A percentile compares a stretch with the other conserved stretches of the same genome.
Evolutionary conservation across 108 stramenopile species (phyloP).

Genomic region (Cyclotella atomus): DNA sequence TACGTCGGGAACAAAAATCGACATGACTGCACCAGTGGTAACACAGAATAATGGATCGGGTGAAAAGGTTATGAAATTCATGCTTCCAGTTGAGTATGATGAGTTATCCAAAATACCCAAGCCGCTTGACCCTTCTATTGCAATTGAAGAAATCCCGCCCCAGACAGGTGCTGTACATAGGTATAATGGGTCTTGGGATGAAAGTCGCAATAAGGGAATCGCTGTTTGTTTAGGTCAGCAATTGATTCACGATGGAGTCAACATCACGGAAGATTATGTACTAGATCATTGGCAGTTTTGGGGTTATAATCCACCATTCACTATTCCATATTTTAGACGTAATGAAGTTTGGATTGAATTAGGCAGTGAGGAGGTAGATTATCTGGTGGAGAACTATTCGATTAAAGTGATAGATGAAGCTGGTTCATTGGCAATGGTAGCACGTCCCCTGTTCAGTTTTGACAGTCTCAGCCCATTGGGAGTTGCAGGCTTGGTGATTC

Average conservation of each 20-base stretch:
- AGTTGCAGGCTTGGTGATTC: background rate
- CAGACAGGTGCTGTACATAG: slow-evolving; percentile 76
- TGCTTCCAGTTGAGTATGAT: slow-evolving; percentile 82
- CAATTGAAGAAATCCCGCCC: slow-evolving; percentile 63
- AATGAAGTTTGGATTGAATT: slow-evolving; percentile 89
- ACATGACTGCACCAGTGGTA: slow-evolving; percentile 84
- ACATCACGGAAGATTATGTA: slow-evolving; percentile 59
- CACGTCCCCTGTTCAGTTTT: background rate
- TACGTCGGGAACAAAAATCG: slow-evolving; percentile 48
- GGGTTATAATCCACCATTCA: slow-evolving; percentile 91
- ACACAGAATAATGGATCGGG: slow-evolving; percentile 43
- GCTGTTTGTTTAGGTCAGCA: slow-evolving; percentile 57
- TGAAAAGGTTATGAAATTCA: slow-evolving; percentile 77
- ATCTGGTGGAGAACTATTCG: slow-evolving; percentile 47
- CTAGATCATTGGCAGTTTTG: slow-evolving; percentile 69
- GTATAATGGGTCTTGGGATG: slow-evolving; percentile 61
- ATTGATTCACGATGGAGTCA: slow-evolving; percentile 65
- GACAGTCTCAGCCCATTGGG: background rate
- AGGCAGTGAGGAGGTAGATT: slow-evolving; percentile 60
- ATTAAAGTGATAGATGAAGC: background rate
- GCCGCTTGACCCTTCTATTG: slow-evolving; percentile 75
- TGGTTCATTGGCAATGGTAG: background rate
- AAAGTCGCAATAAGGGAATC: slow-evolving; percentile 35
- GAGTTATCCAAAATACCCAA: slow-evolving; percentile 76
- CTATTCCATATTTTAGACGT: slow-evolving; percentile 80